Percentiles rank a stretch among this genome's conserved stretches.
phyloP scores from a whole-genome alignment of 306 rosid genomes.

The Pachyrhizus erosus region DNA sequence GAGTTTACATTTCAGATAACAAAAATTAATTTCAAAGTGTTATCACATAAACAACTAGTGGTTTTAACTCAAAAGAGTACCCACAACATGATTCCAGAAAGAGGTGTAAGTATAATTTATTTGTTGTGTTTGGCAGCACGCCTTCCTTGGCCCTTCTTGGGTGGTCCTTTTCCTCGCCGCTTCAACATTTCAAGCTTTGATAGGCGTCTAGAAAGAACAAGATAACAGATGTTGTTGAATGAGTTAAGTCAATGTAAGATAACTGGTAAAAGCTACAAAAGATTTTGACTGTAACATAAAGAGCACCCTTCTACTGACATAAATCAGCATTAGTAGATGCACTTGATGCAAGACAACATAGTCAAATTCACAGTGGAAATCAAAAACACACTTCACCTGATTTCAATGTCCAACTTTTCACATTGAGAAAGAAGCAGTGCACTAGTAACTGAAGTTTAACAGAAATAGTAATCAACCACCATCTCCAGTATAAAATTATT shows the following conservation, averaged over 20 bases:
- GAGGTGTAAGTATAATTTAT: constrained; percentile 45
- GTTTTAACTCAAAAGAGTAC: constrained; percentile 37
- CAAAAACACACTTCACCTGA: background rate
- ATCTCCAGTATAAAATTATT: background rate
- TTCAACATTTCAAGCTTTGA: constrained; percentile 91
- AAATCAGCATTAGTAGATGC: constrained; percentile 15
- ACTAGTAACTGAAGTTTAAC: background rate
- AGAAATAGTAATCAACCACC: background rate
- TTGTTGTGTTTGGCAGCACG: constrained; percentile 85
- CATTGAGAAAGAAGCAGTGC: constrained; percentile 16
- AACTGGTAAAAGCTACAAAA: constrained; percentile 3
- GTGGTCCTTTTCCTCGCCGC: constrained; percentile 94
- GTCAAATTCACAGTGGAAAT: constrained; percentile 31
- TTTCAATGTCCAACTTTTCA: constrained; percentile 16
- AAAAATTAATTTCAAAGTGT: constrained; percentile 11
- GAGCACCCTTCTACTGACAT: constrained; percentile 11
- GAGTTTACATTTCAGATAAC: constrained; percentile 6
- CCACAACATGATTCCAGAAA: constrained; percentile 25
- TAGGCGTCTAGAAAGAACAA: constrained; percentile 63
- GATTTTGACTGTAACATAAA: constrained; percentile 11
- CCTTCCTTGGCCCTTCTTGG: constrained; percentile 93
- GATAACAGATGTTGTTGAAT: constrained; percentile 5
- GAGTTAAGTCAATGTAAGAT: constrained; percentile 28
- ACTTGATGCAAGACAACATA: constrained; percentile 23
- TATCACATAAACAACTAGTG: constrained; percentile 22